Evolutionary conservation across 768 basidiomycete genomes (phyloP).

Genomic region (Amanita subjunquillea): DNA sequence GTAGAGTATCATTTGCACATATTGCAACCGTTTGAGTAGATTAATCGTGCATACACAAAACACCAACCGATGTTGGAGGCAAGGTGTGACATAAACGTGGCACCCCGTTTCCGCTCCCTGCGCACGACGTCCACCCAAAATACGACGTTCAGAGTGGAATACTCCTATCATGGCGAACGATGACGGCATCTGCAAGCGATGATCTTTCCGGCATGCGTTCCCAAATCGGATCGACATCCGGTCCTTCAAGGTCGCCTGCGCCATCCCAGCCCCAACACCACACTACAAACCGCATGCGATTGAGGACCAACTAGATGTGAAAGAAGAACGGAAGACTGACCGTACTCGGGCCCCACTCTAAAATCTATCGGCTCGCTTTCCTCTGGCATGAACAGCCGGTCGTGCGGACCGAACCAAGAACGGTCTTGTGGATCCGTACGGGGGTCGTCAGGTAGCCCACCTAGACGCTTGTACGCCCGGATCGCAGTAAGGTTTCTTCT

Average conservation of each 20-base stretch:
- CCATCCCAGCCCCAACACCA: constrained; percentile 99
- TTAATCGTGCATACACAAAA: neutral
- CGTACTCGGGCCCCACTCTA: constrained; percentile 72
- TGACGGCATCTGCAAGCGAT: constrained; percentile 44
- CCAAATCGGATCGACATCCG: constrained; percentile 98
- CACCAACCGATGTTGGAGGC: neutral
- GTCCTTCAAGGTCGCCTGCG: constrained; percentile 94
- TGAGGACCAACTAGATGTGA: neutral
- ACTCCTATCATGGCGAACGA: constrained; percentile 60
- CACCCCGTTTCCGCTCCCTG: too few relatives aligned
- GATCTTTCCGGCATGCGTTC: constrained; percentile 69
- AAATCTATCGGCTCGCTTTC: constrained; percentile 75
- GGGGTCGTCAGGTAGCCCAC: constrained; percentile 94
- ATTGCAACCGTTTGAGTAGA: too few relatives aligned
- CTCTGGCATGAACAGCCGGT: constrained; percentile 84
- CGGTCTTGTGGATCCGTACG: constrained; percentile 95
- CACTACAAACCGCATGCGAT: constrained; percentile 35
- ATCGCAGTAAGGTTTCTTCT: constrained; percentile 93
- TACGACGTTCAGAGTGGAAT: constrained; percentile 12
- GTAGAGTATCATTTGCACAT: too few relatives aligned
- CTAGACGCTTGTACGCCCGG: constrained; percentile 86
- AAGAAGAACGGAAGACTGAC: constrained; percentile 35
- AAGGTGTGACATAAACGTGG: neutral
- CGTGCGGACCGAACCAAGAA: constrained; percentile 97
- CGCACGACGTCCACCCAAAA: too few relatives aligned